A percentile compares a stretch with the other conserved stretches of the same genome.
These are phyloP conservation scores for Mimosa pudica DNA, from an alignment of 306 rosid species.

Conservation along the genomic window DNA sequence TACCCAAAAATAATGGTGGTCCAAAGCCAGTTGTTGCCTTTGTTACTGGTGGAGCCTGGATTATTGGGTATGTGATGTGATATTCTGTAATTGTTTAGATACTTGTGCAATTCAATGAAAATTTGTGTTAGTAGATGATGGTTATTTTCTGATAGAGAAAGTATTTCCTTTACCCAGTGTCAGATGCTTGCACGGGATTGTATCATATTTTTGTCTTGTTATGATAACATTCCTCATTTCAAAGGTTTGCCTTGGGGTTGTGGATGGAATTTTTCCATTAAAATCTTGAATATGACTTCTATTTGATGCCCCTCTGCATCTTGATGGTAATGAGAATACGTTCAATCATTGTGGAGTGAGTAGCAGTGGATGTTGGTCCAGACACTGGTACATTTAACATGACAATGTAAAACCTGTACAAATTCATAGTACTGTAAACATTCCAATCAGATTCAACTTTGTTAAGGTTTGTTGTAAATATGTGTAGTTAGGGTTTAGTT, in stretches of 20 bases:
- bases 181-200: constrained; percentile 22
- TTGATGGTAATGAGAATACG: background rate
- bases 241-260: background rate
- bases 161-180: constrained; percentile 16
- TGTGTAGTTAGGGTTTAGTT: no score
- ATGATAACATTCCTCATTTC: constrained; percentile 3
- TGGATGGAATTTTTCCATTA: background rate
- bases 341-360: background rate
- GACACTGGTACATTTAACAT: background rate
- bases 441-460: background rate
- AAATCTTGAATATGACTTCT: background rate
- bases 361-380: background rate
- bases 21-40: constrained; percentile 90
- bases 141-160: constrained; percentile 5
- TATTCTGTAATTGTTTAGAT: constrained; percentile 7
- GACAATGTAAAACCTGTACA: background rate
- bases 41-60: constrained; percentile 98
- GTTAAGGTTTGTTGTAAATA: no score
- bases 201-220: constrained; percentile 11
- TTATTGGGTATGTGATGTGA: constrained; percentile 73
- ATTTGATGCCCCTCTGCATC: background rate
- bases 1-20: constrained; percentile 62
- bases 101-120: constrained; percentile 9
- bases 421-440: background rate
- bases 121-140: constrained; percentile 2